Conservation (phyloP, 768 basidiomycete species). For the Tremella yokohamensis region DNA sequence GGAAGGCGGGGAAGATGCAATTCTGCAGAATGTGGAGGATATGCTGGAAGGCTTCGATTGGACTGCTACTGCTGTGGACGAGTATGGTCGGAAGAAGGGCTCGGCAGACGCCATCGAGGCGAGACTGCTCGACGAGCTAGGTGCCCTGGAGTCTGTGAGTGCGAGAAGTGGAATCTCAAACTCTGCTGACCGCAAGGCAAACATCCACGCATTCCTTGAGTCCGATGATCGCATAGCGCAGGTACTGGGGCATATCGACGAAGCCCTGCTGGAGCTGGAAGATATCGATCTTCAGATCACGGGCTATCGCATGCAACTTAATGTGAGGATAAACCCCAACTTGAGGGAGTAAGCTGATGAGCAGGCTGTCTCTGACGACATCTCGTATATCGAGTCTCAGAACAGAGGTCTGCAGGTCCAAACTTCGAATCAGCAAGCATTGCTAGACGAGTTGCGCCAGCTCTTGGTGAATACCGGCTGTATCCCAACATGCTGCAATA, state of each 20-base stretch:
- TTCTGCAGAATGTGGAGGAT: slow-evolving; percentile 89
- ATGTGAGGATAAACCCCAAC: slow-evolving; percentile 58
- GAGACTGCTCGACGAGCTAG: slow-evolving; percentile 78
- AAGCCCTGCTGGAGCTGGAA: slow-evolving; percentile 81
- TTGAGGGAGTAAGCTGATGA: slow-evolving; percentile 2
- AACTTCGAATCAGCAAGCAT: slow-evolving; percentile 84
- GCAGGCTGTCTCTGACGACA: slow-evolving; percentile 92
- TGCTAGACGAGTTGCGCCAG: slow-evolving; percentile 80
- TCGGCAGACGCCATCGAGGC: slow-evolving; percentile 90
- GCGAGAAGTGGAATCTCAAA: background rate
- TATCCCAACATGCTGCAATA: background rate
- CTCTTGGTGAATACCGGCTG: slow-evolving; percentile 61
- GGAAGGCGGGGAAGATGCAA: slow-evolving; percentile 66
- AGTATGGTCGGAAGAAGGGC: slow-evolving; percentile 59
- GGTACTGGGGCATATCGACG: slow-evolving; percentile 84
- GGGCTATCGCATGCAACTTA: slow-evolving; percentile 93
- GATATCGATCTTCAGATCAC: slow-evolving; percentile 82
- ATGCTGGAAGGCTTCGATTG: slow-evolving; percentile 99
- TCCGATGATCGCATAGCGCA: slow-evolving; percentile 83
- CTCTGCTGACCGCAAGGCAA: slow-evolving; percentile 63
- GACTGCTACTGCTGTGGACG: slow-evolving; percentile 60
- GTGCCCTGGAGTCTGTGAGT: slow-evolving; percentile 84
- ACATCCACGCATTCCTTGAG: slow-evolving; percentile 95
- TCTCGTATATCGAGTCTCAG: slow-evolving; percentile 90
- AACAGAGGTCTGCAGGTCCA: slow-evolving; percentile 96